Base-by-base conservation (phyloP, 1,139 yeast genomes). In the Hansenula anomala region DNA sequence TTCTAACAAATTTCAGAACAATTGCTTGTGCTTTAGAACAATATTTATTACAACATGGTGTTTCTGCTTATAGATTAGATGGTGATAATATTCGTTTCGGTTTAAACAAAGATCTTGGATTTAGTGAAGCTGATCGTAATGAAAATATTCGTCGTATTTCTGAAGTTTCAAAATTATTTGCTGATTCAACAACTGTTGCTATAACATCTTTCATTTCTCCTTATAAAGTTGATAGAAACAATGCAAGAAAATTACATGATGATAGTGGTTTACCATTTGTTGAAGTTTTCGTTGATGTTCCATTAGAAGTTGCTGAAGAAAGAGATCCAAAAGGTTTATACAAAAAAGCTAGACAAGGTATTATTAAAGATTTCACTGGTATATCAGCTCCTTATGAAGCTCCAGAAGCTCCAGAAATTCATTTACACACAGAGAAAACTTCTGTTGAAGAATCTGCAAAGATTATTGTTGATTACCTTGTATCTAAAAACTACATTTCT, bases 271-370 rank as follows among this genome's bases (percentile, higher is more conserved):
- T 90, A 49, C 92, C 95, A 38, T 90, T 90, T 54, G 75, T 90
- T 41, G 97, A 90, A 67, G 95, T 90, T 11, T 88, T 67, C 51
- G 89, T 90, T 34, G 96, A 90, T 60, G 96, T 88, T 36, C 97
- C 97, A 26, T 72, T 90, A 38, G 89, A 82, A 54, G 88, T 89
- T 44, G 97, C 97, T 38, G 97, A 90, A 69, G 75, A 86, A 64
- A 85, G 97, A 66, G 97, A 90, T 63, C 97, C 97, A 47, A 90
- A 90, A 71, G 97, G 97, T 10, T 72, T 90, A 51, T 90, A 90
- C 70, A 88, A 89, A 66, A 90, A 90, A 73, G 97, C 97, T 18
- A 80, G 97, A 60, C 95, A 89, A 55, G 97, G 97, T 25, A 70
- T 84, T 47, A 90, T 90, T 61, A 87, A 87, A 65, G 96, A 90